These are phyloP conservation scores for Dactylonectria macrodidyma DNA, from an alignment of 2,329 filamentous ascomycete species.

Conservation along the genomic window DNA sequence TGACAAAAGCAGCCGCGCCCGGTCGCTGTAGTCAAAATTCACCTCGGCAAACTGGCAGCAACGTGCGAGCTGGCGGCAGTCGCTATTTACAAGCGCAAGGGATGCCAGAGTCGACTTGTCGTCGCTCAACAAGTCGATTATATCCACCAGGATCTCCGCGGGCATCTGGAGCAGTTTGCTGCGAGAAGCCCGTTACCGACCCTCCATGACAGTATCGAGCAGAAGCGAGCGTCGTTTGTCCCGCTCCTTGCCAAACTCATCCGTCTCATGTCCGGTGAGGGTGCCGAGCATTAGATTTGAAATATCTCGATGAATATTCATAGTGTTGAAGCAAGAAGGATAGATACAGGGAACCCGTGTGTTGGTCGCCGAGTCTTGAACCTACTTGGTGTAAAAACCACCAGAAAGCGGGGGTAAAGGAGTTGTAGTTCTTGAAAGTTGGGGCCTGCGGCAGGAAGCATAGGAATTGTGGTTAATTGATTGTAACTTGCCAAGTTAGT, in stretches of 20 bases:
- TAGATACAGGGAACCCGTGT: too few relatives aligned
- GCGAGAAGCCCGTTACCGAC: slow-evolving; percentile 1
- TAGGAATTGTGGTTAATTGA: too few relatives aligned
- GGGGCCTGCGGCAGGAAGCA: too few relatives aligned
- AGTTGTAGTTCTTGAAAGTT: too few relatives aligned
- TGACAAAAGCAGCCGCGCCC: too few relatives aligned
- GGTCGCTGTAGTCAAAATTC: too few relatives aligned
- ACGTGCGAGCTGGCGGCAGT: slow-evolving; percentile 17
- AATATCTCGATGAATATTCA: neutral
- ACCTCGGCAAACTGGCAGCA: too few relatives aligned
- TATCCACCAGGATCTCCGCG: slow-evolving; percentile 23
- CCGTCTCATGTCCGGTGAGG: neutral
- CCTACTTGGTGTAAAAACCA: too few relatives aligned
- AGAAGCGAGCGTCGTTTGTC: slow-evolving; percentile 20
- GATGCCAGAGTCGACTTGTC: slow-evolving; percentile 29
- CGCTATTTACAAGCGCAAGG: slow-evolving; percentile 38
- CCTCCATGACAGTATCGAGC: slow-evolving; percentile 22
- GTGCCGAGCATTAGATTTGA: slow-evolving; percentile 7
- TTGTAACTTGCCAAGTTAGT: too few relatives aligned
- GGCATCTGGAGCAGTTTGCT: slow-evolving; percentile 27
- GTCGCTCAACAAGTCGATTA: slow-evolving; percentile 28
- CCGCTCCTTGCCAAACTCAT: slow-evolving; percentile 6
- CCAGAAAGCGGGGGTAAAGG: too few relatives aligned
- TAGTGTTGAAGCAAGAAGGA: too few relatives aligned
- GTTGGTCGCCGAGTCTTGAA: too few relatives aligned